Conservation (phyloP, 805 yeast species). For the Yarrowia keelungensis region DNA sequence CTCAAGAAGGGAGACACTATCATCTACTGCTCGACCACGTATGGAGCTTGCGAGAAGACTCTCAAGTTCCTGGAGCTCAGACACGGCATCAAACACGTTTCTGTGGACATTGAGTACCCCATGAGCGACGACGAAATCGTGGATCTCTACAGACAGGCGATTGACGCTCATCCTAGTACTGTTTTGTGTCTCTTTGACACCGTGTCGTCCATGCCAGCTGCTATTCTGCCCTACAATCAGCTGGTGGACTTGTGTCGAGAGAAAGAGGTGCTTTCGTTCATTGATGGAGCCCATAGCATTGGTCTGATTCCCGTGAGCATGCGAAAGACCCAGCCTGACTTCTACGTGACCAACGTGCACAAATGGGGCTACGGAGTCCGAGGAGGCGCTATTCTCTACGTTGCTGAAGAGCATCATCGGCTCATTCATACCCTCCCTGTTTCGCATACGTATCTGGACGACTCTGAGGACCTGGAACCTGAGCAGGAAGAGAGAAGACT, state of each 20-base stretch:
- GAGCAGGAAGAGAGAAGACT: constrained; percentile 47
- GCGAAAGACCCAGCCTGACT: constrained; percentile 59
- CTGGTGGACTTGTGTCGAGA: constrained; percentile 57
- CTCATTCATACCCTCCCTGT: constrained; percentile 64
- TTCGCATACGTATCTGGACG: constrained; percentile 55
- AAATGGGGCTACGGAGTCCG: constrained; percentile 71
- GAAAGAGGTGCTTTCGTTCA: constrained; percentile 58
- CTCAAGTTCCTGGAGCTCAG: constrained; percentile 47
- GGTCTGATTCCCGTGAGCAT: constrained; percentile 53
- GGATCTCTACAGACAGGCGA: constrained; percentile 44
- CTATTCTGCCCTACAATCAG: constrained; percentile 61
- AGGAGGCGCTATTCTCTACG: constrained; percentile 66
- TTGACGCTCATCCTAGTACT: constrained; percentile 47
- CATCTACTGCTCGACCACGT: constrained; percentile 58
- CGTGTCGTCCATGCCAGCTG: constrained; percentile 70
- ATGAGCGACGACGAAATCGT: constrained; percentile 54
- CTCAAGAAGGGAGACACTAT: constrained; percentile 61
- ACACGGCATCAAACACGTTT: constrained; percentile 51
- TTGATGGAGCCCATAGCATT: constrained; percentile 77
- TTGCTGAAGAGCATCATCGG: constrained; percentile 58
- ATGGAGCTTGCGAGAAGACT: constrained; percentile 63
- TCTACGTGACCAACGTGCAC: constrained; percentile 67
- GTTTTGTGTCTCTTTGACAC: constrained; percentile 60
- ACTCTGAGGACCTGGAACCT: constrained; percentile 34
- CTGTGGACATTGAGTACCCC: constrained; percentile 56